A percentile compares a stretch with the other conserved stretches of the same genome.
These are phyloP conservation scores for Protomyces inouyei DNA, from an alignment of 1,139 yeast species.

Conservation along the genomic window DNA sequence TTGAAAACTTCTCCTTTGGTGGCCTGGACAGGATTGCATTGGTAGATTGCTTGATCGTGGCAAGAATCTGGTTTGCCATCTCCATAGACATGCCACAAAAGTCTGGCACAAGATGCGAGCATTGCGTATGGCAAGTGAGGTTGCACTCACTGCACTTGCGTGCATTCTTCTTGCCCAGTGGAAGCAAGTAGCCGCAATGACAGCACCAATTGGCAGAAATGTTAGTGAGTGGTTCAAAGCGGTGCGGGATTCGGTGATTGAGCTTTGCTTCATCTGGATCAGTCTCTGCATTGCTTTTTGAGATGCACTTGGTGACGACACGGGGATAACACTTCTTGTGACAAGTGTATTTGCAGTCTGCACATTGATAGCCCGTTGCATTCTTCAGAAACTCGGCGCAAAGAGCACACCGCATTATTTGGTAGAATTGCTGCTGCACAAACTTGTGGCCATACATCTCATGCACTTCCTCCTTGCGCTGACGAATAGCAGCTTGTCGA, in stretches of 20 bases:
- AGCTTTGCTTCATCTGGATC: conserved; percentile 85
- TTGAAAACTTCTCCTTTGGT: conserved; percentile 6
- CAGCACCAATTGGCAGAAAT: conserved; percentile 99
- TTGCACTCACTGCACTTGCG: conserved; percentile 94
- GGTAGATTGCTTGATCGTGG: conserved; percentile 70
- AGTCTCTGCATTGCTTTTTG: conserved; percentile 77
- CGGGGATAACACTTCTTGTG: conserved; percentile 91
- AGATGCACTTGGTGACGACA: conserved; percentile 92
- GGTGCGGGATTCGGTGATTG: conserved; percentile 93
- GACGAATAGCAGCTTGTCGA: conserved; percentile 97
- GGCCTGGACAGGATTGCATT: conserved; percentile 34
- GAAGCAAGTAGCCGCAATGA: conserved; percentile 93
- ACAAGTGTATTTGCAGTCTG: conserved; percentile 88
- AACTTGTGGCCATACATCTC: conserved; percentile 97
- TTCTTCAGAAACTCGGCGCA: conserved; percentile 88
- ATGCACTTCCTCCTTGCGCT: conserved; percentile 87
- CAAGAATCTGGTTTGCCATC: conserved; percentile 82
- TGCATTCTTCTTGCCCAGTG: conserved; percentile 93
- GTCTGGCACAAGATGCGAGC: conserved; percentile 93
- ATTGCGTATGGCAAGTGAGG: conserved; percentile 84
- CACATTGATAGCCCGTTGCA: conserved; percentile 92
- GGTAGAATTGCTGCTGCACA: conserved; percentile 90
- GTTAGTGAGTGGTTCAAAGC: conserved; percentile 84
- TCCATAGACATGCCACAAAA: conserved; percentile 99
- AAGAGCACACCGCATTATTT: conserved; percentile 92